These are phyloP conservation scores for Echium plantagineum DNA, from an alignment of 257 asterid species.

Conservation along the genomic window DNA sequence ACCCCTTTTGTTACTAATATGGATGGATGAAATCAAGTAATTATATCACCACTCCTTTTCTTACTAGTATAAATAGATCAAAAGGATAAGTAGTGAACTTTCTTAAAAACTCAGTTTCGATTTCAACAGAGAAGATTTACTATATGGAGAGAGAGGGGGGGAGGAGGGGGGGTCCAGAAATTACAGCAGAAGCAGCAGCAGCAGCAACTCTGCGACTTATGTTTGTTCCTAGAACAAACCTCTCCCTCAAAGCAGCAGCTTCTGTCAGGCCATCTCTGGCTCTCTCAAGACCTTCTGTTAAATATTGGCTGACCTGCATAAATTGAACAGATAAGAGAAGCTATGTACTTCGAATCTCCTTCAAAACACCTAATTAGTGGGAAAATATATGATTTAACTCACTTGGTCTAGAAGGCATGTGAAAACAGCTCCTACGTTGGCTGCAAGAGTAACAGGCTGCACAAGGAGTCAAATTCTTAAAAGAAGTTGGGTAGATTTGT, in stretches of 20 bases:
- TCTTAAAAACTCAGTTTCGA: neutral
- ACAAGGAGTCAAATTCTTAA: constrained; percentile 16
- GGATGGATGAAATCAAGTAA: constrained; percentile 6
- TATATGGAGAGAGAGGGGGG: constrained; percentile 9
- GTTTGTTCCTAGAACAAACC: constrained; percentile 78
- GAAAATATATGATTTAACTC: constrained; percentile 1
- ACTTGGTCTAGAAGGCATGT: constrained; percentile 95
- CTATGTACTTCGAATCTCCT: neutral
- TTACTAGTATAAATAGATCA: constrained; percentile 11
- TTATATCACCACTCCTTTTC: constrained; percentile 10
- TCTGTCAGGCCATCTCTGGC: constrained; percentile 88
- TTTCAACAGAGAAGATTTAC: neutral
- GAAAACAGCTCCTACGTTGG: constrained; percentile 77
- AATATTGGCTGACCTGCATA: constrained; percentile 68
- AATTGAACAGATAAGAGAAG: constrained; percentile 6
- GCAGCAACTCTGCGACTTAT: constrained; percentile 95
- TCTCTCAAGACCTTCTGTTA: constrained; percentile 96
- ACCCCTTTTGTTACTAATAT: constrained; percentile 11
- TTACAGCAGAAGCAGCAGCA: constrained; percentile 97
- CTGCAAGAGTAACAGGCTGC: constrained; percentile 88
- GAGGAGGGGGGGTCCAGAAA: constrained; percentile 17
- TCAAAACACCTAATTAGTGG: neutral
- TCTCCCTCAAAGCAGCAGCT: constrained; percentile 94
- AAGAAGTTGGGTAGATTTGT: constrained; percentile 9
- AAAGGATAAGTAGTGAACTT: neutral